Conservation (phyloP, 352 stramenopile genomes). For the Globisporangium okanoganense region DNA sequence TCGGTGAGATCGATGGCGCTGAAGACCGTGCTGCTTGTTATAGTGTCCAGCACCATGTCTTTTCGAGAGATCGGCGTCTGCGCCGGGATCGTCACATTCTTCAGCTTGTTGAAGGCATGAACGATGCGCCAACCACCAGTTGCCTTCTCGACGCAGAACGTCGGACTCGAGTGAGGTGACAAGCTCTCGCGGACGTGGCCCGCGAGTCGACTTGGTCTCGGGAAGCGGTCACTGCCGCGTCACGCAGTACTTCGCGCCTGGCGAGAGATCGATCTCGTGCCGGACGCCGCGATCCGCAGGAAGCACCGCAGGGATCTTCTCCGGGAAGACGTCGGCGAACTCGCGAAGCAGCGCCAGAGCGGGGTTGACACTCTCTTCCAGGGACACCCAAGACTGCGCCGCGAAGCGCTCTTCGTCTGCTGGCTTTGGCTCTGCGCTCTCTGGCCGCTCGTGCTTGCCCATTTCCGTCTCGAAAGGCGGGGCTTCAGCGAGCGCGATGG, state of each 20-base stretch:
- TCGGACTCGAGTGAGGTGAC: slow-evolving; percentile 20
- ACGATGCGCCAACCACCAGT: slow-evolving; percentile 24
- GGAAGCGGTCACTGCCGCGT: slow-evolving; percentile 26
- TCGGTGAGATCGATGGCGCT: slow-evolving; percentile 24
- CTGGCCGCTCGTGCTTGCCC: background rate
- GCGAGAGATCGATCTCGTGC: slow-evolving; percentile 26
- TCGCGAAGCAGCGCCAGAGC: too few relatives aligned
- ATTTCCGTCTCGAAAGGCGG: too few relatives aligned
- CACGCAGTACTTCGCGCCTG: slow-evolving; percentile 25
- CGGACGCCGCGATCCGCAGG: slow-evolving; percentile 14
- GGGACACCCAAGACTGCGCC: slow-evolving; percentile 11
- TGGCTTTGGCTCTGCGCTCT: slow-evolving; percentile 10
- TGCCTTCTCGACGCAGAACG: slow-evolving; percentile 26
- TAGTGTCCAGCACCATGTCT: slow-evolving; percentile 21
- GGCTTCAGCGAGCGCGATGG: too few relatives aligned
- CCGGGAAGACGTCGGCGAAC: too few relatives aligned
- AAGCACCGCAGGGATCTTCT: slow-evolving; percentile 15
- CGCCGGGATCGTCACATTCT: slow-evolving; percentile 21
- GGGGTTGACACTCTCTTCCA: slow-evolving; percentile 7
- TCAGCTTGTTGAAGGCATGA: slow-evolving; percentile 35
- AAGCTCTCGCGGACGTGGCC: slow-evolving; percentile 18
- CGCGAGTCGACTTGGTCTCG: slow-evolving; percentile 18
- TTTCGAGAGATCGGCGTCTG: slow-evolving; percentile 30
- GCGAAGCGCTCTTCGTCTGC: slow-evolving; percentile 16
- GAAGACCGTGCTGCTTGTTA: slow-evolving; percentile 27